Conservation (phyloP, 805 yeast species). For the Ogataea philodendri region DNA sequence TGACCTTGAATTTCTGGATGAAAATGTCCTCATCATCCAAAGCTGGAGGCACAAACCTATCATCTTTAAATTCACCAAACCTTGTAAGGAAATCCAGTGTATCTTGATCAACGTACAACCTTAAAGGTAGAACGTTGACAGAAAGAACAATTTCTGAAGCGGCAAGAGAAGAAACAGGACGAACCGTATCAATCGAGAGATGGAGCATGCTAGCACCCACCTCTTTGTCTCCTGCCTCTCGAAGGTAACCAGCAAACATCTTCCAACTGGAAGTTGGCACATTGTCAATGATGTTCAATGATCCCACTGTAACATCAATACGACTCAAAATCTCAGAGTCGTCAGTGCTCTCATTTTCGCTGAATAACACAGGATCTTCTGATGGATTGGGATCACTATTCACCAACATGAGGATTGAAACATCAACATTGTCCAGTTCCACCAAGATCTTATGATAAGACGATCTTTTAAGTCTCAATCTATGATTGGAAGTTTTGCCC, state of each 20-base stretch:
- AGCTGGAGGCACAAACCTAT: conserved; percentile 54
- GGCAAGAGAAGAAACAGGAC: conserved; percentile 63
- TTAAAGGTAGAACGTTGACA: conserved; percentile 62
- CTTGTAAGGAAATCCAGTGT: conserved; percentile 80
- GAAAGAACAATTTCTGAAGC: conserved; percentile 64
- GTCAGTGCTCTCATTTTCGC: conserved; percentile 29
- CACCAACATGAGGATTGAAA: conserved; percentile 44
- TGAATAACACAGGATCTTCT: conserved; percentile 23
- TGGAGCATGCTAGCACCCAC: conserved; percentile 62
- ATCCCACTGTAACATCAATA: conserved; percentile 48
- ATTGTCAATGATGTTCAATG: conserved; percentile 67
- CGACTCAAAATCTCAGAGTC: conserved; percentile 48
- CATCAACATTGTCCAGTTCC: conserved; percentile 52
- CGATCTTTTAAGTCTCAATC: conserved; percentile 64
- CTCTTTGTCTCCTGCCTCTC: conserved; percentile 69
- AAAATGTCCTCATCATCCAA: conserved; percentile 53
- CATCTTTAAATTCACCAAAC: conserved; percentile 77
- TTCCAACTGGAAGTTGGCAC: conserved; percentile 91
- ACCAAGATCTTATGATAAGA: conserved; percentile 55
- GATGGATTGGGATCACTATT: conserved; percentile 37
- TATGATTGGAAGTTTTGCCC: conserved; percentile 37
- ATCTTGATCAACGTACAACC: conserved; percentile 90
- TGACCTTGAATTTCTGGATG: conserved; percentile 65
- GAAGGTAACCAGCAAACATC: conserved; percentile 68
- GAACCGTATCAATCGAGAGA: conserved; percentile 51